Base-by-base conservation (phyloP, 805 yeast species). In the Debaryomyces tyrocola region DNA sequence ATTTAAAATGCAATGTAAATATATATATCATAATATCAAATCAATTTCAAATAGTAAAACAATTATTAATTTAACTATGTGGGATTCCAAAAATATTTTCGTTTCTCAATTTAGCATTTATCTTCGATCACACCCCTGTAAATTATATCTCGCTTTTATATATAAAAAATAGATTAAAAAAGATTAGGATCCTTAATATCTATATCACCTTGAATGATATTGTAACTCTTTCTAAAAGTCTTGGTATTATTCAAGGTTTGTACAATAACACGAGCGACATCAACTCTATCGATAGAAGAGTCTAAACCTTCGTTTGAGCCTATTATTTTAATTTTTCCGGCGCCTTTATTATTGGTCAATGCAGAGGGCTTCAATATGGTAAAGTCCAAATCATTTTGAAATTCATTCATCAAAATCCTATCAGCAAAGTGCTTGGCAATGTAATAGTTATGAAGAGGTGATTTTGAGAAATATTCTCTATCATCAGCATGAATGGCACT, bases 371-470 rank as follows among this genome's bases (percentile, higher is more conserved):
- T 79, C 40, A 83, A 58, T 41, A 83, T 80, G 1, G 87, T 82
- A 66, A 69, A 83, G 52, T 80, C 78, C 52, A 77, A 66, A n/a
- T 46, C 37, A 1, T 63, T 59, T 9, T 72, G 58, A 21, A 63
- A 59, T 46, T 74, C 73, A 43, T 75, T 52, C 38, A 65, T 68
- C 49, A 67, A 60, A 24, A 65, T 58, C 37, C 70, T 59, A 56
- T 83, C 88, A 4, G 87, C 85, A 44, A 80, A 79, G 54, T 77
- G 77, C 62, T 83, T 83, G 11, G 85, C 83, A 47, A 80, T 79
- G 53, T 74, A 83, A 63, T 83, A 83, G 21, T 76, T 60, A 36
- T 78, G 54, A 6, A 72, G 55, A 10, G 69, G 55, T 21, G 63
- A 58, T 14, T 28, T 33, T 15, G 33, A 1, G 73, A 78, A 74